phyloP scores from a whole-genome alignment of 2,329 filamentous ascomycete species.

The Pseudogymnoascus pannorum region DNA sequence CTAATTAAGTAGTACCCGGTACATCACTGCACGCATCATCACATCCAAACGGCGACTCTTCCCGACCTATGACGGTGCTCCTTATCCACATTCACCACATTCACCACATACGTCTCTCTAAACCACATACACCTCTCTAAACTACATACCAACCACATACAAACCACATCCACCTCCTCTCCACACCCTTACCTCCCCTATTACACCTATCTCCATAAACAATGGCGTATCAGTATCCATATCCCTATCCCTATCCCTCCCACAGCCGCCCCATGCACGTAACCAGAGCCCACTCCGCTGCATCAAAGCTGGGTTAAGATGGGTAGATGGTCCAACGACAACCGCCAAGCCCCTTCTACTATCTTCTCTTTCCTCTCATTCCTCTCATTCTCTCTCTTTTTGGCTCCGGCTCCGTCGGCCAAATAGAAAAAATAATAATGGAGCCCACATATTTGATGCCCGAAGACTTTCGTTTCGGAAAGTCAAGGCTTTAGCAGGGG shows the following conservation, averaged over 20 bases:
- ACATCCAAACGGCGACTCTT: not conserved
- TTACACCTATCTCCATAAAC: too few species aligned
- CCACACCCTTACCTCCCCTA: too few species aligned
- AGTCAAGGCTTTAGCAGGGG: not conserved
- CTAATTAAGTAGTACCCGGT: not conserved
- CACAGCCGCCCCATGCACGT: too few species aligned
- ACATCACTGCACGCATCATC: not conserved
- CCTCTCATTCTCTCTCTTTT: too few species aligned
- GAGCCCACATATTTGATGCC: not conserved
- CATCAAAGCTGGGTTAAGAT: too few species aligned
- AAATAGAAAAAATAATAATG: too few species aligned
- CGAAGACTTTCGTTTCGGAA: not conserved
- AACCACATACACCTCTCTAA: too few species aligned
- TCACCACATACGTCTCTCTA: too few species aligned
- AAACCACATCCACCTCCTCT: too few species aligned
- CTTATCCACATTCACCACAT: not conserved
- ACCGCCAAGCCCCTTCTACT: not conserved
- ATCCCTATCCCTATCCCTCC: not conserved
- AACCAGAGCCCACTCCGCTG: not conserved
- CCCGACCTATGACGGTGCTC: not conserved
- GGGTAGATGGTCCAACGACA: too few species aligned
- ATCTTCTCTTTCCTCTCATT: not conserved
- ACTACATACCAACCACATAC: too few species aligned
- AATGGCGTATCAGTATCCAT: not conserved
- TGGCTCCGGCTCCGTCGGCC: not conserved